A percentile compares a stretch with the other conserved stretches of the same genome.
Conservation (phyloP, 1,139 yeast species). For the Suhomyces chickasaworum region DNA sequence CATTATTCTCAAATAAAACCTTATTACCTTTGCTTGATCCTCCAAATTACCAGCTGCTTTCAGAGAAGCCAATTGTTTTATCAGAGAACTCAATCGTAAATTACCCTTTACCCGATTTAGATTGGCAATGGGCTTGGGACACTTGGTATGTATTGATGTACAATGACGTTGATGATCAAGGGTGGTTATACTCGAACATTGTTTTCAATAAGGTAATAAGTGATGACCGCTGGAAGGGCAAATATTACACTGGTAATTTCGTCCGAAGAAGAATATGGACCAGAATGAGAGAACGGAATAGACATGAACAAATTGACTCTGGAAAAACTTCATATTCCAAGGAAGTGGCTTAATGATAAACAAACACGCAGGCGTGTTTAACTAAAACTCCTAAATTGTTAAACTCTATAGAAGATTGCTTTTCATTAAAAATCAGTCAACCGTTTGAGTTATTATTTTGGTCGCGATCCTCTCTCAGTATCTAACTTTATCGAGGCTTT, state of each 20-base stretch:
- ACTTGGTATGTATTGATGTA: constrained; percentile 74
- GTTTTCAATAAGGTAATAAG: constrained; percentile 48
- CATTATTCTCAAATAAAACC: constrained; percentile 57
- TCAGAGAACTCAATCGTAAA: constrained; percentile 37
- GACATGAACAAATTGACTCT: background rate
- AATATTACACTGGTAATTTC: constrained; percentile 53
- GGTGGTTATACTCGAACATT: constrained; percentile 66
- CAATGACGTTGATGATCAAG: constrained; percentile 73
- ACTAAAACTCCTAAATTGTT: no score
- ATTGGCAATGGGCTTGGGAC: constrained; percentile 76
- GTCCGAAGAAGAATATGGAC: constrained; percentile 67
- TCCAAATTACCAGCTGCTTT: constrained; percentile 42
- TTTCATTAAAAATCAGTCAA: no score
- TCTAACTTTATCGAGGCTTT: no score
- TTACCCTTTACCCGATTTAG: constrained; percentile 63
- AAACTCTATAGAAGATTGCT: no score
- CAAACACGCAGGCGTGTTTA: background rate
- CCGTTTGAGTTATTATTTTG: no score
- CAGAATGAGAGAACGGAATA: constrained; percentile 32
- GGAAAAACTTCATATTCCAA: background rate
- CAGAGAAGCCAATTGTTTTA: constrained; percentile 30
- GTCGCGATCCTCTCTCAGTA: no score
- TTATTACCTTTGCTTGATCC: constrained; percentile 65
- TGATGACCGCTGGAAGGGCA: constrained; percentile 60
- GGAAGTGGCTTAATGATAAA: background rate